Conservation (phyloP, 768 basidiomycete genomes). For the Mycena galericulata region DNA sequence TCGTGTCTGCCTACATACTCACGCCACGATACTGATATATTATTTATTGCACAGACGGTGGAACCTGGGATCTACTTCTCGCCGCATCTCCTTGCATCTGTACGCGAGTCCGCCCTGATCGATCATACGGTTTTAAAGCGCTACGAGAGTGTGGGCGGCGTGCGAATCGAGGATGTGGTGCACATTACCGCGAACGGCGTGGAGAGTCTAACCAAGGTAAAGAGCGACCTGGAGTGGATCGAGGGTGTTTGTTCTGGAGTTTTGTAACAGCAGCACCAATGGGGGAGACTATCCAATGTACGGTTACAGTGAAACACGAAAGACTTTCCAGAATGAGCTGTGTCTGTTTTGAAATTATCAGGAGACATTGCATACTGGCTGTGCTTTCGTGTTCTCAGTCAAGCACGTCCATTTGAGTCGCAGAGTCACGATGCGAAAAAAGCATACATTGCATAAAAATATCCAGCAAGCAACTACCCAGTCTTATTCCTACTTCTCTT, state of each 20-base stretch:
- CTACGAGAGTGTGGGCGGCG: conserved; percentile 89
- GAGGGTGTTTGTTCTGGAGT: conserved; percentile 85
- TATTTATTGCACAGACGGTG: conserved; percentile 72
- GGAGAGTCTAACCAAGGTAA: conserved; percentile 89
- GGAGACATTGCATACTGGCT: no score
- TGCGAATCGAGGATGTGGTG: conserved; percentile 94
- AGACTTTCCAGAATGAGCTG: no score
- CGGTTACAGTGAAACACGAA: no score
- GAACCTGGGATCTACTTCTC: conserved; percentile 94
- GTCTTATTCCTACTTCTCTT: conserved; percentile 88
- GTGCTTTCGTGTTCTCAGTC: no score
- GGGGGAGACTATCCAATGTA: no score
- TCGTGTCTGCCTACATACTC: conserved; percentile 2
- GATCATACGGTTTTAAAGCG: conserved; percentile 73
- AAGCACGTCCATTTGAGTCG: no score
- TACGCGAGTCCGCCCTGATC: conserved; percentile 73
- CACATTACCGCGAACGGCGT: conserved; percentile 78
- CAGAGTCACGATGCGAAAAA: background rate
- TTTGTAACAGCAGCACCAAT: conserved; percentile 43
- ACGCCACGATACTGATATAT: conserved; percentile 1
- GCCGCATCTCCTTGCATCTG: conserved; percentile 75
- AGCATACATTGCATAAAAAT: conserved; percentile 2
- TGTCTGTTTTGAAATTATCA: no score
- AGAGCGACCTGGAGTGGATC: conserved; percentile 85
- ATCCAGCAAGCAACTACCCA: conserved; percentile 50